These are phyloP conservation scores for Aspergillus bridgeri DNA, from an alignment of 495 filamentous ascomycete species.

Conservation along the genomic window DNA sequence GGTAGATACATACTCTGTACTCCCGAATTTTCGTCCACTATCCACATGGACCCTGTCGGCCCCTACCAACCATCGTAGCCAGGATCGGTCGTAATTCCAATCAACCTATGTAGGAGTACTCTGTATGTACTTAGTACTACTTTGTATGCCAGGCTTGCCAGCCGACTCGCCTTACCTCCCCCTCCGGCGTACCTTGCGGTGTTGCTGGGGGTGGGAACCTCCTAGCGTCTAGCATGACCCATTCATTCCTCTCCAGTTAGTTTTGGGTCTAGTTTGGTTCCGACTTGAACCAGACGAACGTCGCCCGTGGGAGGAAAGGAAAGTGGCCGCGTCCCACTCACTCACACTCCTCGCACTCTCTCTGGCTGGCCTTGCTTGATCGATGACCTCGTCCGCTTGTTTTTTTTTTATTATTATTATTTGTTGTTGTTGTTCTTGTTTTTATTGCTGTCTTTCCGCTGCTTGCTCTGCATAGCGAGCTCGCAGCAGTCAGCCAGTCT, in stretches of 20 bases:
- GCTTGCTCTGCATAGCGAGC: not conserved
- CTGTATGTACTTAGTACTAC: no score
- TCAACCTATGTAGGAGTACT: no score
- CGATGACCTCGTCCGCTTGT: constrained; percentile 16
- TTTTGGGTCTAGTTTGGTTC: constrained; percentile 2
- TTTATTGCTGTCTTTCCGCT: constrained; percentile 10
- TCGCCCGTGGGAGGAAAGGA: constrained; percentile 15
- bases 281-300: constrained; percentile 19
- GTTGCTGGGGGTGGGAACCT: constrained; percentile 23
- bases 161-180: constrained; percentile 1
- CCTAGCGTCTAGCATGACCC: constrained; percentile 28
- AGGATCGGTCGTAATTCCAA: no score
- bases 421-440: constrained; percentile 18
- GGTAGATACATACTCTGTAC: not conserved
- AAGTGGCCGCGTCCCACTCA: constrained; percentile 16
- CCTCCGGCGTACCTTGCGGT: not conserved
- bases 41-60: not conserved
- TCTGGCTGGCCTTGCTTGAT: constrained; percentile 20
- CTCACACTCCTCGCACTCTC: not conserved
- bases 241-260: constrained; percentile 8
- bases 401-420: not conserved
- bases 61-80: no score
- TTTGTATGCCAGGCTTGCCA: no score
- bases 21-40: not conserved
- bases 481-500: not conserved